These are phyloP conservation scores for Mycena galericulata DNA, from an alignment of 768 basidiomycete species.

Conservation along the genomic window DNA sequence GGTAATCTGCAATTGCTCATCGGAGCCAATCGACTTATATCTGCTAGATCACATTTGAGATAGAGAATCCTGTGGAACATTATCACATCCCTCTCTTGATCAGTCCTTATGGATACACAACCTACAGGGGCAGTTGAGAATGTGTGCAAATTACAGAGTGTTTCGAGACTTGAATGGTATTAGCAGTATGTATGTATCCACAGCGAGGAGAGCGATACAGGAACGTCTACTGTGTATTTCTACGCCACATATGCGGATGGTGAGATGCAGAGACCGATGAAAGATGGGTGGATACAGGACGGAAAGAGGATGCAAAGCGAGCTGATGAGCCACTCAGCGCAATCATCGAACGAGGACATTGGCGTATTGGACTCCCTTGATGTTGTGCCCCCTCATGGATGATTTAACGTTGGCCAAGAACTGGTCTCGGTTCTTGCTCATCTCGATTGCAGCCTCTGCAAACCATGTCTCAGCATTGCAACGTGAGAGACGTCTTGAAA, in stretches of 20 bases:
- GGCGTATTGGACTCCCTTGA: conserved; percentile 87
- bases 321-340: conserved; percentile 8
- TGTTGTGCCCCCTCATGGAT: conserved; percentile 84
- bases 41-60: conserved; percentile 79
- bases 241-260: conserved; percentile 44
- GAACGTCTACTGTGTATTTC: conserved; percentile 41
- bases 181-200: conserved; percentile 32
- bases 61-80: conserved; percentile 81
- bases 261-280: conserved; percentile 47
- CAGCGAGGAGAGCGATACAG: conserved; percentile 28
- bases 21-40: conserved; percentile 12
- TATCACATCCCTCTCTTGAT: conserved; percentile 94
- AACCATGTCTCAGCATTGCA: conserved; percentile 18
- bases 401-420: conserved; percentile 89
- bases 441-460: conserved; percentile 94
- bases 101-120: conserved; percentile 92
- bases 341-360: conserved; percentile 69
- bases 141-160: too few relatives aligned
- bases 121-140: conserved; percentile 90
- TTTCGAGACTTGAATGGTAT: conserved; percentile 21
- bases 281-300: conserved; percentile 30
- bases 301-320: not conserved
- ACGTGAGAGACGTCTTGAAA: not conserved
- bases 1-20: conserved; percentile 52
- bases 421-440: conserved; percentile 87